Conservation (phyloP, 768 basidiomycete genomes). For the Lyophyllum semitale region DNA sequence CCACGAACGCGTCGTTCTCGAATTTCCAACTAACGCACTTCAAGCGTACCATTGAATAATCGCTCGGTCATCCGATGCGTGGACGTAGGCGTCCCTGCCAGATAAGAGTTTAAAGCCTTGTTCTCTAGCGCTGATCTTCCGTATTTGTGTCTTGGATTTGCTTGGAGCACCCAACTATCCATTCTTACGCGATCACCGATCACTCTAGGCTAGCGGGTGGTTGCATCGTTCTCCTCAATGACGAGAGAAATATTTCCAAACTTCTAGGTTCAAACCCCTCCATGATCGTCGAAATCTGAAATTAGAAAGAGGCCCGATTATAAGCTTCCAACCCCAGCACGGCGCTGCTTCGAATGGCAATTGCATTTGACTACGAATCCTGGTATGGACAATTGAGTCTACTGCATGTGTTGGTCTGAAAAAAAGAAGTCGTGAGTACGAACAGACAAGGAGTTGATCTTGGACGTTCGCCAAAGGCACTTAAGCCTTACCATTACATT, state of each 20-base stretch:
- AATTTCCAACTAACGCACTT: too few relatives aligned
- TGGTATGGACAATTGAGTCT: too few relatives aligned
- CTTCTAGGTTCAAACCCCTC: not conserved
- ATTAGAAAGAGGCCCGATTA: not conserved
- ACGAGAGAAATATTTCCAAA: not conserved
- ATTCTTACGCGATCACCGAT: not conserved
- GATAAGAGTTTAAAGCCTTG: not conserved
- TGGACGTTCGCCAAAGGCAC: too few relatives aligned
- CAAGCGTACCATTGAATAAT: too few relatives aligned
- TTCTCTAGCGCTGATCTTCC: not conserved
- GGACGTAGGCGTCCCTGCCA: not conserved
- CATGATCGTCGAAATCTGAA: not conserved
- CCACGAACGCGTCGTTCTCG: too few relatives aligned
- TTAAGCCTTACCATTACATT: too few relatives aligned
- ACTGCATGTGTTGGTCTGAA: not conserved
- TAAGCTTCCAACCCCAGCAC: constrained; percentile 1
- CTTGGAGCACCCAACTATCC: not conserved
- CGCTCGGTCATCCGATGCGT: not conserved
- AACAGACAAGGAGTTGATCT: not conserved
- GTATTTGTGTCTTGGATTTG: not conserved
- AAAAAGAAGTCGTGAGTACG: not conserved
- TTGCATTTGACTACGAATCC: not conserved
- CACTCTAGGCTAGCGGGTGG: not conserved
- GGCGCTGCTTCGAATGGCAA: not conserved
- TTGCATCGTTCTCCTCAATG: not conserved